These are phyloP conservation scores for Thalia dealbata DNA, from an alignment of 176 grass and related monocot genomes.

Conservation along the genomic window DNA sequence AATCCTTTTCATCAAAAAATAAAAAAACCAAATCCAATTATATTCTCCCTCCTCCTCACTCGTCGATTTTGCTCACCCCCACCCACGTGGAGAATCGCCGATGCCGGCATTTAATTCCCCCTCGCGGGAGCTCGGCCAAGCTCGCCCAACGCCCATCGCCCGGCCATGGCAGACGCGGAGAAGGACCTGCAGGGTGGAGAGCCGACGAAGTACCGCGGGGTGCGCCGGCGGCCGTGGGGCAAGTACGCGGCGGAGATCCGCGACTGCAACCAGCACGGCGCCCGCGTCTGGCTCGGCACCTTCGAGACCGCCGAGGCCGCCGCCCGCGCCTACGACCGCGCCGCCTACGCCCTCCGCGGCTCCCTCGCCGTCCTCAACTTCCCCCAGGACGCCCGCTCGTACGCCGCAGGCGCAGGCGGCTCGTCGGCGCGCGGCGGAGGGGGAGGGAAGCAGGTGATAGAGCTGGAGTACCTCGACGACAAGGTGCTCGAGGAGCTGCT, in stretches of 20 bases:
- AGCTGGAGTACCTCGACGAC: constrained; percentile 67
- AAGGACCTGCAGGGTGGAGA: background rate
- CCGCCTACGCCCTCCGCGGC: constrained; percentile 68
- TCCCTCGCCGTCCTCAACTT: constrained; percentile 90
- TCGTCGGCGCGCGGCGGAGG: background rate
- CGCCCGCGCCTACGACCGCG: constrained; percentile 69
- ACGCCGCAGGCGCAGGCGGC: background rate
- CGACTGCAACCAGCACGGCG: constrained; percentile 57
- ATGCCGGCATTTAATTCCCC: background rate
- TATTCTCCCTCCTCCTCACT: background rate
- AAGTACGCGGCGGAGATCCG: constrained; percentile 95
- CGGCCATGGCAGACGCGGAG: background rate
- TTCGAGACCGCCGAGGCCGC: constrained; percentile 79
- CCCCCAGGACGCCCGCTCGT: constrained; percentile 43
- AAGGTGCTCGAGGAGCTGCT: constrained; percentile 65
- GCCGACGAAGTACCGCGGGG: constrained; percentile 55
- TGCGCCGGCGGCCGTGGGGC: constrained; percentile 77
- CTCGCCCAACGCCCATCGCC: background rate
- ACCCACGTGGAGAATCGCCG: background rate
- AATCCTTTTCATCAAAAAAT: no score
- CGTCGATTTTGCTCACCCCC: background rate
- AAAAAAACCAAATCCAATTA: background rate
- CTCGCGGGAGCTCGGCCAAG: background rate
- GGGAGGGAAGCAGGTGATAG: constrained; percentile 32
- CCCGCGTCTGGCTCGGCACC: constrained; percentile 84